Base-by-base conservation (phyloP, 1,284 basidiomycete genomes). In the Cronartium quercuum region DNA sequence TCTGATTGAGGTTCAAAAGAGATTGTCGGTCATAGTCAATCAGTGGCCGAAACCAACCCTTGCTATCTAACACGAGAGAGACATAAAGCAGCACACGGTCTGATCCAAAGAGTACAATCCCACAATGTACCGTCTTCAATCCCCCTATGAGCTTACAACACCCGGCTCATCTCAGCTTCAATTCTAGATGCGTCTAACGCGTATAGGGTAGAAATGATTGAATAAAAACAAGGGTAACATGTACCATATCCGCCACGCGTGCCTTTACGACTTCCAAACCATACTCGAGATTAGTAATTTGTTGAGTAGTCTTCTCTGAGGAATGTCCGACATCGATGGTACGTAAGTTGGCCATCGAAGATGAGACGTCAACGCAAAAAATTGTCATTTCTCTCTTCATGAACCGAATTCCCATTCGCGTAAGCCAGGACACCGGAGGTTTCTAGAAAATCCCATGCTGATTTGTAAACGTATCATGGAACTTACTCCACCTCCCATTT, bases 71-170 rank as follows among this genome's bases (percentile, higher is more conserved):
- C 2, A 40, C 9, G 42, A n/a, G n/a, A n/a, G n/a, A n/a, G n/a
- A n/a, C n/a, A n/a, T n/a, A n/a, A n/a, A n/a, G n/a, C n/a, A n/a
- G 65, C 69, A 64, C 37, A 73, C 69, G 60, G 57, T 63, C 44
- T 15, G 62, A 18, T 35, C 69, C 69, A 41, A 73, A 73, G 18
- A 73, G 62, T n/a, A 73, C 69, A 35, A 73, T 65, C 10, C 69
- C 69, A 65, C 69, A 73, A 51, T 73, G 69, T 29, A 63, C 69
- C 13, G 69, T 73, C 21, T 73, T 73, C 35, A 73, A 38, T n/a
- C 61, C 69, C 57, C 44, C 44, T n/a, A 73, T 61, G 18, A 73
- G 55, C 69, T 73, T 18, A 60, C 15, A 60, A 60, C 6, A 66
- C 6, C 34, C 12, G 37, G 40, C 18, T n/a, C n/a, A n/a, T n/a